Conservation (phyloP, 1,139 yeast genomes). For the Nakaseomyces uthaithaninus region DNA sequence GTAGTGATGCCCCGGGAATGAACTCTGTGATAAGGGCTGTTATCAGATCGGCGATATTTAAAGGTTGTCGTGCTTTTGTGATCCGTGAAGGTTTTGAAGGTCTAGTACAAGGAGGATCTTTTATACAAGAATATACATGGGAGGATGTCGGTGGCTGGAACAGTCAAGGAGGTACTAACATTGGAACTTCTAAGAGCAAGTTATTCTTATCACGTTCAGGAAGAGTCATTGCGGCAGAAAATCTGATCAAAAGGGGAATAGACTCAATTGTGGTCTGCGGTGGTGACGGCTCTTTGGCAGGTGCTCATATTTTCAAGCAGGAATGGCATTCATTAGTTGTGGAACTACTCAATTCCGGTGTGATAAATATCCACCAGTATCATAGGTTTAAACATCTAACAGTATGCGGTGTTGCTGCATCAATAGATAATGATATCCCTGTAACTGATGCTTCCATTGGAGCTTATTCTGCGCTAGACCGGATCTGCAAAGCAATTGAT, state of each 20-base stretch:
- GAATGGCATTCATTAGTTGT: conserved; percentile 90
- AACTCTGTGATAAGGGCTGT: conserved; percentile 82
- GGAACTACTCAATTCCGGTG: conserved; percentile 52
- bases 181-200: conserved; percentile 94
- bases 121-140: conserved; percentile 76
- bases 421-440: conserved; percentile 97
- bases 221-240: conserved; percentile 71
- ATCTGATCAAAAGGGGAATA: conserved; percentile 79
- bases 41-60: conserved; percentile 78
- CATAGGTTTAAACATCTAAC: conserved; percentile 63
- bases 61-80: conserved; percentile 88
- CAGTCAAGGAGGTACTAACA: conserved; percentile 86
- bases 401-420: conserved; percentile 92
- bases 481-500: conserved; percentile 90
- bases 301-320: conserved; percentile 86
- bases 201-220: conserved; percentile 81
- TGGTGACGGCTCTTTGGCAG: conserved; percentile 97
- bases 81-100: conserved; percentile 95
- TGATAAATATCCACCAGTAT: conserved; percentile 49
- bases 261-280: conserved; percentile 97
- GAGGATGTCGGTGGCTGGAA: conserved; percentile 89
- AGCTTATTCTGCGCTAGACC: conserved; percentile 84
- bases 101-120: conserved; percentile 70
- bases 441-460: conserved; percentile 97
- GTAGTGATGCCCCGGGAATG: conserved; percentile 99